These are phyloP conservation scores for Jaapia argillacea DNA, from an alignment of 768 basidiomycete species.

Conservation along the genomic window DNA sequence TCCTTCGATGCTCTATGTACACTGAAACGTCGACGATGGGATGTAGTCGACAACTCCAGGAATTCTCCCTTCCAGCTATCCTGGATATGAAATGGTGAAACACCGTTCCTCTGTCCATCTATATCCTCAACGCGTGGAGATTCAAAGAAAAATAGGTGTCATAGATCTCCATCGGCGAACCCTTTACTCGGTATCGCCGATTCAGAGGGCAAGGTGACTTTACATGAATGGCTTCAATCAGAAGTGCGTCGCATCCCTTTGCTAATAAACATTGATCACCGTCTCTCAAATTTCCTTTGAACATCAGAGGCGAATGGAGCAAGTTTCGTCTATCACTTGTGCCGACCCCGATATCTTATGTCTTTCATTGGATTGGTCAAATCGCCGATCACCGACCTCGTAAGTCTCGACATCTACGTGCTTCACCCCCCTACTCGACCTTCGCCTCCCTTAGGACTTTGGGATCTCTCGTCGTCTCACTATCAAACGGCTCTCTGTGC, in stretches of 20 bases:
- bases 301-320: background rate
- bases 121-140: constrained; percentile 3
- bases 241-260: constrained; percentile 26
- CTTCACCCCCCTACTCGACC: background rate
- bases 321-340: constrained; percentile 39
- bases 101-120: background rate
- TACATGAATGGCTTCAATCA: constrained; percentile 45
- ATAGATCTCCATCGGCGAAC: constrained; percentile 28
- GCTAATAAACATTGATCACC: background rate
- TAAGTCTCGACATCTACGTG: constrained; percentile 19
- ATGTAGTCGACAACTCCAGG: constrained; percentile 49
- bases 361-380: constrained; percentile 91
- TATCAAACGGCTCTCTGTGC: constrained; percentile 72
- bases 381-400: constrained; percentile 42
- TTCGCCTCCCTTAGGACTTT: constrained; percentile 24
- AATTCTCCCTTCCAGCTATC: constrained; percentile 69
- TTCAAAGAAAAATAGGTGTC: constrained; percentile 37
- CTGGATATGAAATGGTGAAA: constrained; percentile 90
- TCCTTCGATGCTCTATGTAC: background rate
- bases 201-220: constrained; percentile 69
- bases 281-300: no score
- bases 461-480: constrained; percentile 65
- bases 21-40: background rate
- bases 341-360: constrained; percentile 54
- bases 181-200: constrained; percentile 69